A percentile compares a stretch with the other conserved stretches of the same genome.
Conservation (phyloP, 306 rosid genomes). For the Prunus armeniaca region DNA sequence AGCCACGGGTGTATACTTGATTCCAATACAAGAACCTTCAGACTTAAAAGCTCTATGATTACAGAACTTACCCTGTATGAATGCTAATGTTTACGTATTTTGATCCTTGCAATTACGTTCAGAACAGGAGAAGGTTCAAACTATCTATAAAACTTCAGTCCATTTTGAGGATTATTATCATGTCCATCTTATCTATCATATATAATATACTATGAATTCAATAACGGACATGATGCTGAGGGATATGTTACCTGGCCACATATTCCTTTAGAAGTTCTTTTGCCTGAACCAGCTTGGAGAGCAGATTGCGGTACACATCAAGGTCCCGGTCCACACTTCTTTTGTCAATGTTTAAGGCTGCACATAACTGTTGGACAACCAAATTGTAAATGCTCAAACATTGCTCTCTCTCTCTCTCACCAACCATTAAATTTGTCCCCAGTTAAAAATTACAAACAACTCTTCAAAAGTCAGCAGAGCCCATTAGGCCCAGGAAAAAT, state of each 20-base stretch:
- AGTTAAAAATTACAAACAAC: not conserved
- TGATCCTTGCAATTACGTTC: not conserved
- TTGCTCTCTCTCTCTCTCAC: not conserved
- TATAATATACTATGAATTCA: not conserved
- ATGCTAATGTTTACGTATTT: not conserved
- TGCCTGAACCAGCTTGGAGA: slow-evolving; percentile 96
- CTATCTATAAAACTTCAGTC: not conserved
- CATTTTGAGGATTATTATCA: not conserved
- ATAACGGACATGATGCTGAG: not conserved
- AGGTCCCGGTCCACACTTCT: slow-evolving; percentile 94
- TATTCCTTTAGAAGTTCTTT: slow-evolving; percentile 95
- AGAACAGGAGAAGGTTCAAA: slow-evolving; percentile 11
- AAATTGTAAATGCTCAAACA: slow-evolving; percentile 16
- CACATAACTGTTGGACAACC: slow-evolving; percentile 66
- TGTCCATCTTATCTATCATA: not conserved
- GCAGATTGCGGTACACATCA: slow-evolving; percentile 93
- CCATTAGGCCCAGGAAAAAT: not conserved
- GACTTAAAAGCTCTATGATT: not conserved
- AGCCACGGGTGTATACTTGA: not conserved
- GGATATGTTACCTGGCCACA: slow-evolving; percentile 63
- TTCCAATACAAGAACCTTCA: not conserved
- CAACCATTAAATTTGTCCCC: too few relatives aligned
- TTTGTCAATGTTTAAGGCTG: slow-evolving; percentile 68
- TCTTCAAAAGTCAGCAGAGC: not conserved
- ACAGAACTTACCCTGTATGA: not conserved